Conservation (phyloP, 805 yeast species). For the Brettanomyces nanus region DNA sequence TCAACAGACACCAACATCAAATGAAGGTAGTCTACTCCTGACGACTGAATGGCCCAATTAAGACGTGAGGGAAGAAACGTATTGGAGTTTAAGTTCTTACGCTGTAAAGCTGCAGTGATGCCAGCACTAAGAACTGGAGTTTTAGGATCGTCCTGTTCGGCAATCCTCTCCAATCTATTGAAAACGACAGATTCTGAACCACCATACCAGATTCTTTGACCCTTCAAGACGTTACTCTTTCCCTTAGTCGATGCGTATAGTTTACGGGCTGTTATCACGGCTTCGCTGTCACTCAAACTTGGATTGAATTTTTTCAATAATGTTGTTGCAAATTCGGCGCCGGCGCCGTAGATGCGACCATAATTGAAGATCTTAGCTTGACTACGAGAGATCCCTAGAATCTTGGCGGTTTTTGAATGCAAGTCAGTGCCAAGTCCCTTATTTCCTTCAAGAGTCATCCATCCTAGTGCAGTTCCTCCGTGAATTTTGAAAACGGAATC, state of each 20-base stretch:
- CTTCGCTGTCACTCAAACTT: conserved; percentile 54
- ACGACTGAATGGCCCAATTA: conserved; percentile 97
- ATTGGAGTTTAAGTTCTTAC: conserved; percentile 53
- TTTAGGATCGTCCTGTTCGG: conserved; percentile 67
- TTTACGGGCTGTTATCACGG: conserved; percentile 51
- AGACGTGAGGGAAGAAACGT: conserved; percentile 81
- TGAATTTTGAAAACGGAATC: conserved; percentile 84
- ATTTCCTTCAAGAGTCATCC: conserved; percentile 98
- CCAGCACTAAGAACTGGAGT: conserved; percentile 94
- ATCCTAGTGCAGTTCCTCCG: conserved; percentile 95
- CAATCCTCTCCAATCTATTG: conserved; percentile 81
- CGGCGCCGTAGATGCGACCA: conserved; percentile 98
- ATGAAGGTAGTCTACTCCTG: conserved; percentile 95
- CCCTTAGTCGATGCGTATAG: conserved; percentile 87
- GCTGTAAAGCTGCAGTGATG: conserved; percentile 74
- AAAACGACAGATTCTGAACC: conserved; percentile 93
- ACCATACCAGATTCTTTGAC: conserved; percentile 53
- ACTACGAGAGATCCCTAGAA: conserved; percentile 79
- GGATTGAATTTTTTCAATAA: conserved; percentile 80
- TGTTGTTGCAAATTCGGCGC: conserved; percentile 82
- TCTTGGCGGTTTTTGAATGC: conserved; percentile 88
- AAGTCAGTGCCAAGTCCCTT: conserved; percentile 88
- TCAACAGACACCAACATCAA: conserved; percentile 81
- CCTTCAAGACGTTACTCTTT: conserved; percentile 16
- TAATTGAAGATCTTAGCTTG: conserved; percentile 95